Evolutionary conservation across 2,329 filamentous ascomycete species (phyloP).

Genomic region (Xylariaceae sp.): DNA sequence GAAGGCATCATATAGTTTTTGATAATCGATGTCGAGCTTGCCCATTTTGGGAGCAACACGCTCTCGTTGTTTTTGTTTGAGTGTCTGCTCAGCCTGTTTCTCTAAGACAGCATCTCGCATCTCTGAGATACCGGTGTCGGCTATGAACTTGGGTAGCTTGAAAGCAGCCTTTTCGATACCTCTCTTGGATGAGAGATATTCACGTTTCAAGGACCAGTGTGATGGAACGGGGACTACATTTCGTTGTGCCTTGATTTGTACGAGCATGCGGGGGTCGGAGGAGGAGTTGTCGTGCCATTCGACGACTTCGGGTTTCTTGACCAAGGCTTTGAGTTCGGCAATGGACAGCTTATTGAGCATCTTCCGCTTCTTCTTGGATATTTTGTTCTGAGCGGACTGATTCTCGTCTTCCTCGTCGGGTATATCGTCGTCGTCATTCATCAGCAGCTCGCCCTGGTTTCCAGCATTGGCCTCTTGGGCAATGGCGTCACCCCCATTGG

Average conservation of each 20-base stretch:
- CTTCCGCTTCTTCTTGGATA: constrained; percentile 95
- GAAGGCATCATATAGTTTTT: constrained; percentile 97
- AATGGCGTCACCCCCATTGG: constrained; percentile 59
- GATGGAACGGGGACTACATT: constrained; percentile 92
- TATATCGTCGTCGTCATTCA: constrained; percentile 79
- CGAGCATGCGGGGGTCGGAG: constrained; percentile 79
- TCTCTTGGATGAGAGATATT: constrained; percentile 94
- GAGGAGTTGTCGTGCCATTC: constrained; percentile 97
- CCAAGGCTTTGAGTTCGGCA: constrained; percentile 89
- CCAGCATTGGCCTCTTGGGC: constrained; percentile 61
- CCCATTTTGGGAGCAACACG: constrained; percentile 94
- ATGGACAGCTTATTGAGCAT: constrained; percentile 88
- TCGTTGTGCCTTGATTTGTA: constrained; percentile 90
- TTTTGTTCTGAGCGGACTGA: constrained; percentile 53
- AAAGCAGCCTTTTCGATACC: constrained; percentile 96
- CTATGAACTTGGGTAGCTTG: constrained; percentile 89
- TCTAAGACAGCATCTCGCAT: constrained; percentile 96
- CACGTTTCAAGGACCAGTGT: constrained; percentile 94
- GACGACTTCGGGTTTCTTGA: constrained; percentile 86
- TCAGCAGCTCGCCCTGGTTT: constrained; percentile 83
- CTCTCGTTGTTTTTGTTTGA: constrained; percentile 95
- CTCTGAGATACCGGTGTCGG: constrained; percentile 94
- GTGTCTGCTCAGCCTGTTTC: constrained; percentile 84
- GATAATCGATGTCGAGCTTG: constrained; percentile 96
- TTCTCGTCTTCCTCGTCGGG: constrained; percentile 77